Base-by-base conservation (phyloP, 768 basidiomycete species). In the Boletus coccyginus region DNA sequence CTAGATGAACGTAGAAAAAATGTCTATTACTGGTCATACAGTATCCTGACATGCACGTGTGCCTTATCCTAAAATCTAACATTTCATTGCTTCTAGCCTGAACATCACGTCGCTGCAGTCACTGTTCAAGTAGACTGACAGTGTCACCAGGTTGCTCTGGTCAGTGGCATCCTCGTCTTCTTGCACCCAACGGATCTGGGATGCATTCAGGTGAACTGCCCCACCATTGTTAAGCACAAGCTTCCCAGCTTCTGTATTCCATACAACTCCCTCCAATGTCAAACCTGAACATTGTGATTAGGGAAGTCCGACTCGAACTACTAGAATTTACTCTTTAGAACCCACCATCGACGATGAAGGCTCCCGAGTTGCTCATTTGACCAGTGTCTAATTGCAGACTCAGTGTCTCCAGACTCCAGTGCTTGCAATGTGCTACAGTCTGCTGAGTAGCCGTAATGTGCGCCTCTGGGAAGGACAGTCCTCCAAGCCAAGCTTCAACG, bases 391-490 rank as follows among this genome's bases (percentile, higher is more conserved):
- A 21, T 21, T 21, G 21, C 21, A 21, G 21, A 21, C 21, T 21
- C 21, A 21, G 21, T 21, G 21, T 21, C 2, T 21, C 21, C 21
- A 21, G 74, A 71, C 93, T 95, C 88, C 92, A 92, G 62, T 86
- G 85, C 75, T 89, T 93, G 53, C 86, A 80, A 69, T 98, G 95
- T 3, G 96, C 97, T 6, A 94, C 90, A n/a, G 92, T 86, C 72
- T 99, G 96, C 49, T 95, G 81, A 3, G 94, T 95, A 2, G 96
- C 97, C 1, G 95, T 98, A 64, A 98, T 82, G 69, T 94, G 98
- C 3, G 94, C 95, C 66, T 95, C 92, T 1, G 96, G 96, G 82
- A 91, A 94, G 81, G 98, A 98, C 54, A 99, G 72, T 0, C 92
- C 91, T 24, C 96, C 94, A 14, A 98, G 83, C 90, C 92, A 93